A percentile compares a stretch with the other conserved stretches of the same genome.
Conservation (phyloP, 306 rosid genomes). For the Luffa aegyptiaca region DNA sequence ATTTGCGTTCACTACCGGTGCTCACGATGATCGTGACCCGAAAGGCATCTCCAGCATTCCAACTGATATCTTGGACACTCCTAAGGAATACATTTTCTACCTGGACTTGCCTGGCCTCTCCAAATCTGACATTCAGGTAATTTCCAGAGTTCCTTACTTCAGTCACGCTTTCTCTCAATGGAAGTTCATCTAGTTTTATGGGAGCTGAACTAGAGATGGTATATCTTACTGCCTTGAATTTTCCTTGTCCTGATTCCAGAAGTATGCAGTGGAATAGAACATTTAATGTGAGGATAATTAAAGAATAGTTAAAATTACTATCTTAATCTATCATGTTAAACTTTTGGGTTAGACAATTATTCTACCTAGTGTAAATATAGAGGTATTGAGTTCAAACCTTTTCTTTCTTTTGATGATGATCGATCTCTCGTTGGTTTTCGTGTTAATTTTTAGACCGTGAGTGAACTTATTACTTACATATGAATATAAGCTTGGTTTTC, state of each 20-base stretch:
- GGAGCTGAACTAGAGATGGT: not conserved
- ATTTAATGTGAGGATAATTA: not conserved
- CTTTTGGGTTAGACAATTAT: too few relatives aligned
- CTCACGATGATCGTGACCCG: not conserved
- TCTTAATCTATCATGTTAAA: too few relatives aligned
- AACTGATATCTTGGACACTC: slow-evolving; percentile 4
- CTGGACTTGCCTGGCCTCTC: slow-evolving; percentile 10
- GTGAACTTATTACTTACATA: too few relatives aligned
- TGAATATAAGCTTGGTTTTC: too few relatives aligned
- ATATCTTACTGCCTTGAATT: not conserved
- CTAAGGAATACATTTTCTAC: not conserved
- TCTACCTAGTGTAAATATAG: too few relatives aligned
- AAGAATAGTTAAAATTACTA: not conserved
- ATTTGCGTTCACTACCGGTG: not conserved
- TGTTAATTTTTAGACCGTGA: too few relatives aligned
- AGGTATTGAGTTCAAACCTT: too few relatives aligned
- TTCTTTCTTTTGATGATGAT: too few relatives aligned
- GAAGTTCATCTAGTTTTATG: not conserved
- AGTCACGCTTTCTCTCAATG: not conserved
- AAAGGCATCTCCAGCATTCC: not conserved
- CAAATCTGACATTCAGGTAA: slow-evolving; percentile 9
- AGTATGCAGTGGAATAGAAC: not conserved
- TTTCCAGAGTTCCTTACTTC: not conserved
- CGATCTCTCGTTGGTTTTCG: too few relatives aligned
- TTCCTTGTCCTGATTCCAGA: not conserved